These are phyloP conservation scores for Annulohypoxylon truncatum DNA, from an alignment of 2,329 filamentous ascomycete genomes.

Conservation along the genomic window DNA sequence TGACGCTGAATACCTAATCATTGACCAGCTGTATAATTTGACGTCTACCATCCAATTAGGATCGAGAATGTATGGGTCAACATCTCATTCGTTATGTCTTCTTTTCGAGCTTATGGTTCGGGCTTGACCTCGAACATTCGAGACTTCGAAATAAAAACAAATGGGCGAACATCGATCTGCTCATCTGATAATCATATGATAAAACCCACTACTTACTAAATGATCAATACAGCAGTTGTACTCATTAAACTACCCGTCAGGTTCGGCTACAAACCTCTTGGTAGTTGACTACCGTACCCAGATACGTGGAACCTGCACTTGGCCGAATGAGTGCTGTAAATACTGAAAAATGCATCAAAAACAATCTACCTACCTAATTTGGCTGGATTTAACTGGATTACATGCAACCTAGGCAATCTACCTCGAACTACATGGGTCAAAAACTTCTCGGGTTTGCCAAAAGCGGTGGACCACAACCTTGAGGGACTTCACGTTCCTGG, in stretches of 20 bases:
- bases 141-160: neutral
- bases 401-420: neutral
- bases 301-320: conserved; percentile 21
- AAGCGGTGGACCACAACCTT: conserved; percentile 12
- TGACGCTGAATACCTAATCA: neutral
- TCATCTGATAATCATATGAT: conserved; percentile 23
- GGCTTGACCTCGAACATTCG: neutral
- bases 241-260: neutral
- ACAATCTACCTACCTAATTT: conserved; percentile 15
- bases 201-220: neutral
- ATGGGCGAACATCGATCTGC: neutral
- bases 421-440: conserved; percentile 6
- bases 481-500: neutral
- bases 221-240: neutral
- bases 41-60: neutral
- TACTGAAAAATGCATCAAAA: neutral
- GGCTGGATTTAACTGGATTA: conserved; percentile 5
- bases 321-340: conserved; percentile 24
- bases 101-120: neutral
- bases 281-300: neutral
- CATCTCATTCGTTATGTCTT: neutral
- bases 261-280: conserved; percentile 12
- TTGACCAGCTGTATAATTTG: neutral
- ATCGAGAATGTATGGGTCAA: neutral
- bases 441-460: conserved; percentile 4